Evolutionary conservation across 2,329 filamentous ascomycete species (phyloP).

Genomic region (Arachnomyces sp.): DNA sequence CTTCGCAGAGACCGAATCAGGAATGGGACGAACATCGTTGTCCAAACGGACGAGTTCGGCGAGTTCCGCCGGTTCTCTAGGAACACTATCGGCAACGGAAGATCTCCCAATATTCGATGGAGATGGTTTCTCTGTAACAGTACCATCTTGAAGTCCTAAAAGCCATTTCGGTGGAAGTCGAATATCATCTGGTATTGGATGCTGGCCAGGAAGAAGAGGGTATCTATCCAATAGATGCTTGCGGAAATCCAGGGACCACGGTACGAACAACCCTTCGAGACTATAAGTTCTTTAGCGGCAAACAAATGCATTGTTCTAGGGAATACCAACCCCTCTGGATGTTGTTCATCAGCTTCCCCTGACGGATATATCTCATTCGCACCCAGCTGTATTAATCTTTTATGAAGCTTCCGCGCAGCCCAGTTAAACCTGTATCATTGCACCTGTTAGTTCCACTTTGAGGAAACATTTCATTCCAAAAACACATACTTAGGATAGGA

Average conservation of each 20-base stretch:
- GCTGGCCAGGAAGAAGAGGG: constrained; percentile 58
- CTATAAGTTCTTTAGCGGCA: constrained; percentile 36
- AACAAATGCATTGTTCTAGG: background rate
- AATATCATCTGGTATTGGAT: constrained; percentile 64
- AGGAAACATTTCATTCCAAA: background rate
- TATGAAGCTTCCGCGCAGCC: constrained; percentile 79
- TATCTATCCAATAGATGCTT: constrained; percentile 57
- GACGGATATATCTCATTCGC: constrained; percentile 65
- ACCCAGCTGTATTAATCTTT: constrained; percentile 74
- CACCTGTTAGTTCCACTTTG: constrained; percentile 9
- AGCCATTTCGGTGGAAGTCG: constrained; percentile 69
- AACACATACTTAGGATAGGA: constrained; percentile 76
- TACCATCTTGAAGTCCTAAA: constrained; percentile 25
- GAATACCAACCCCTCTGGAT: constrained; percentile 71
- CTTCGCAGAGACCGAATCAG: constrained; percentile 47
- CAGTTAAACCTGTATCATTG: constrained; percentile 66
- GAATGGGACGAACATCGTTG: constrained; percentile 48
- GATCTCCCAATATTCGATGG: constrained; percentile 5
- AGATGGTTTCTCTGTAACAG: background rate
- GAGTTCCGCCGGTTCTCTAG: constrained; percentile 8
- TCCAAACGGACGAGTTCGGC: constrained; percentile 25
- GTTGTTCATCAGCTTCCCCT: constrained; percentile 88
- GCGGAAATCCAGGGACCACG: constrained; percentile 64
- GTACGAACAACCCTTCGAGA: constrained; percentile 70
- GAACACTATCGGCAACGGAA: constrained; percentile 5